These are phyloP conservation scores for Fistulifera solaris DNA, from an alignment of 108 stramenopile genomes.

Conservation along the genomic window DNA sequence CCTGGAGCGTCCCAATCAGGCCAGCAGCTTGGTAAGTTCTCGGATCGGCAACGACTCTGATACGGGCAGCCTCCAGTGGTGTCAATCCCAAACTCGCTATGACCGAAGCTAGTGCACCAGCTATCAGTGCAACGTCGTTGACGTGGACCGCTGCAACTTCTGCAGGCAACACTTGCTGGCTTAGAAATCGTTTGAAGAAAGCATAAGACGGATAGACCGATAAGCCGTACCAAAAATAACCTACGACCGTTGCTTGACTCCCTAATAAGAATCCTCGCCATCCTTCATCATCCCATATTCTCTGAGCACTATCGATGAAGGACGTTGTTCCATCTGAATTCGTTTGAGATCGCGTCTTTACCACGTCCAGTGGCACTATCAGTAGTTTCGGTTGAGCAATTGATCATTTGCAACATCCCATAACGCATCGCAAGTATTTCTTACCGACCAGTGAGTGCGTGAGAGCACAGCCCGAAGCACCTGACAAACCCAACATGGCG, in stretches of 20 bases:
- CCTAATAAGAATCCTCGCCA: slow-evolving; percentile 59
- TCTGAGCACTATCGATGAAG: slow-evolving; percentile 19
- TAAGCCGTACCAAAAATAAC: slow-evolving; percentile 90
- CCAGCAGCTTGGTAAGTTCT: slow-evolving; percentile 43
- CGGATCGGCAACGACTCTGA: slow-evolving; percentile 84
- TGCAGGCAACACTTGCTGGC: slow-evolving; percentile 27
- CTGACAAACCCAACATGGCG: slow-evolving; percentile 69
- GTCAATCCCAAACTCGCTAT: slow-evolving; percentile 86
- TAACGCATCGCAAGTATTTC: too few relatives aligned
- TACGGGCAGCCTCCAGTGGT: slow-evolving; percentile 77
- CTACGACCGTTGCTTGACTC: slow-evolving; percentile 81
- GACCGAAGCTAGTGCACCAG: slow-evolving; percentile 83
- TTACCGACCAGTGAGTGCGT: slow-evolving; percentile 71
- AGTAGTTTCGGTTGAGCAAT: too few relatives aligned
- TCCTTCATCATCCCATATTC: slow-evolving; percentile 71
- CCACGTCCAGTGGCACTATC: slow-evolving; percentile 87
- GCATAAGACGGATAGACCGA: slow-evolving; percentile 90
- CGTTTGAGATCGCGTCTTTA: slow-evolving; percentile 82
- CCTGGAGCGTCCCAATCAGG: slow-evolving; percentile 51
- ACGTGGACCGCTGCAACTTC: slow-evolving; percentile 51
- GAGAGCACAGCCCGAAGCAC: slow-evolving; percentile 81
- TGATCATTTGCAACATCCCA: too few relatives aligned
- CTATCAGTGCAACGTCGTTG: slow-evolving; percentile 71
- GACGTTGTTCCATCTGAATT: slow-evolving; percentile 29
- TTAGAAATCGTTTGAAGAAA: slow-evolving; percentile 77